Evolutionary conservation across 2,329 filamentous ascomycete species (phyloP), one percentile per base, ranked within the genome.

Genomic region (Fulvia fulva): DNA sequence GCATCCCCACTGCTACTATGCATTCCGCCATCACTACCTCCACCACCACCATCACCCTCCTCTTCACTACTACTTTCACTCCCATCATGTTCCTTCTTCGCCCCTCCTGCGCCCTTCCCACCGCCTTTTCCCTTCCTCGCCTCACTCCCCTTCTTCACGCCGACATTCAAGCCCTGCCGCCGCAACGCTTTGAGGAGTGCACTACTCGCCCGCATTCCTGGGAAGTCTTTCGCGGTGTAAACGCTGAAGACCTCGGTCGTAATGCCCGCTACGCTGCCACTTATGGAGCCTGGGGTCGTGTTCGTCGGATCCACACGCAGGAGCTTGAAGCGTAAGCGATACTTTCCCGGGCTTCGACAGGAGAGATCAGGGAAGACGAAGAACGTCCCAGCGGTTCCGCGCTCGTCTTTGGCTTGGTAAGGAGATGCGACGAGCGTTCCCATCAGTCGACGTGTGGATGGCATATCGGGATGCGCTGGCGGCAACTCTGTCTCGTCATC

Each of bases 361-460:
- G 88, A 91, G 21, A 94, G 79, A 70, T 94, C 90, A 0, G 89
- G 87, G 70, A 94, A 94, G 71, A 88, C 90, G 73, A 93, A 94
- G 78, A 93, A 94, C 68, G 87, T 91, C 1, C 90, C 89, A 62
- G 91, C 87, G 22, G 83, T 74, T 54, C 85, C 84, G 54, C 85
- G 79, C 68, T 93, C 89, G 70, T 94, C 90, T 55, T 83, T 80
- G 7, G 88, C 89, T 5, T 89, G 84, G 64, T 91, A 92, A 0
- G 89, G 87, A 0, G 87, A 89, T 6, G 87, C 85, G 3, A 92
- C 88, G 7, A 91, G 76, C 7, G 88, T 89, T 19, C 90, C 90
- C 88, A 93, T 93, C 43, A 94, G 77, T 25, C 89, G 81, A 47
- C 89, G 83, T 61, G 90, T 89, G 58, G 88, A 85, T 46, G 87